Evolutionary conservation across 768 basidiomycete genomes (phyloP), one percentile per base, ranked within the genome.

Genomic region (Tricholomella constricta): DNA sequence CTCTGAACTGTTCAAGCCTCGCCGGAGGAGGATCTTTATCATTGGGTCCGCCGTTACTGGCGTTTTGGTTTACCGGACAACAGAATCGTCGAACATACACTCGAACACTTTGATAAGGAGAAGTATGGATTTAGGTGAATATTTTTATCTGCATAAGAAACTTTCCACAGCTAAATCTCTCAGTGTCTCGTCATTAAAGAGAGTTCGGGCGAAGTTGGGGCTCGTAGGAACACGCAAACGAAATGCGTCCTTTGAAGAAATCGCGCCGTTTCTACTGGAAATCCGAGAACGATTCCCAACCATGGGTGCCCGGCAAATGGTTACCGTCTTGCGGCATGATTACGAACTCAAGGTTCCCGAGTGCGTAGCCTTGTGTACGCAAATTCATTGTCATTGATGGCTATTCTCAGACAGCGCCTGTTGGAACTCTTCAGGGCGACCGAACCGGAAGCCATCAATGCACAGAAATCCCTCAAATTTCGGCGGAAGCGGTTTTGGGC

Each of bases 401-500:
- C 6, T 6, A 29, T 29, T 19, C 6, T 37, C 3, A 32, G 7
- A 12, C 26, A 29, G 7, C 45, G 45, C n/a, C 37, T 50, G 31
- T 20, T 25, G 6, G 41, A 43, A 43, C 19, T 20, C 32, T 35
- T 46, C 31, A 15, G 17, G 25, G 32, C 23, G 4, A 46, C 22
- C 14, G 62, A 70, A 53, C 61, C 60, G 11, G 52, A 66, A 2
- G 46, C 56, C 1, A 50, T 69, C 1, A 17, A 6, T 2, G 29
- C 48, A 7, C 41, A 55, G 0, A 55, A 49, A 17, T 49, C 42
- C 0, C 27, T 38, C 1, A 32, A 54, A 1, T 51, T 73, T 2
- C 61, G 56, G 8, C 60, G 66, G 1, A 45, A 54, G 1, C 49
- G 37, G 0, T 76, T 72, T 34, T 74, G 65, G 58, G 61, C 70